Evolutionary conservation across 345 rosid species (phyloP), one percentile per base, ranked within the genome.

Genomic region (Reutealis trisperma): DNA sequence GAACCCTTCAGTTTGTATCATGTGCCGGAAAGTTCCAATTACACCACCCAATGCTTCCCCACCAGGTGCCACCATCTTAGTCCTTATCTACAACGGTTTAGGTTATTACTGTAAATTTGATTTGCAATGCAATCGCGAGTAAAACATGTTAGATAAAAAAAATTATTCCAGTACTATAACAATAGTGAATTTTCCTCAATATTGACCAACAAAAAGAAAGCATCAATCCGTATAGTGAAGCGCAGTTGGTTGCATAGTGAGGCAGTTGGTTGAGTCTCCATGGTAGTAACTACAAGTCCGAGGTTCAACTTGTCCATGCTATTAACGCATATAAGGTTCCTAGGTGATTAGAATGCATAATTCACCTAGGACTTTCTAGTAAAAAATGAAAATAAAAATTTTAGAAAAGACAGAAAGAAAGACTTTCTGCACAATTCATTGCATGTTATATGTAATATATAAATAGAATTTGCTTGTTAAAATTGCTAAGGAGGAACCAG

Each of bases 31-130:
- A 66, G 92, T 88, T 72, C 98, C 97, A 55, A 78, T 81, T 27
- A 93, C 83, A 78, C 99, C 97, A 44, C 98, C 97, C 76, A 89
- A 86, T 3, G 90, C 91, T 87, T 93, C 99, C 70, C 99, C 99
- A 67, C 99, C 98, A 1, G 93, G 94, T 62, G 99, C 99, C 37
- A 95, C 86, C 87, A 95, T 87, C 77, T 86, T 90, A 2, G 97
- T 93, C 79, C 99, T 85, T 79, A 90, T 80, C 98, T 93, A 81
- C n/a, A 83, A 60, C 67, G 76, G 44, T 70, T 41, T 66, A 71
- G 7, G 13, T 11, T 1, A 25, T 51, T 60, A n/a, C 14, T 68
- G 14, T 21, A 76, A 32, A 41, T 63, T 27, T 60, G 30, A 55
- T 24, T 49, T 7, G 34, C 42, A 76, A 22, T 12, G 55, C 8